Base-by-base conservation (phyloP, 495 filamentous ascomycete genomes). In the Elasticomyces elasticus region DNA sequence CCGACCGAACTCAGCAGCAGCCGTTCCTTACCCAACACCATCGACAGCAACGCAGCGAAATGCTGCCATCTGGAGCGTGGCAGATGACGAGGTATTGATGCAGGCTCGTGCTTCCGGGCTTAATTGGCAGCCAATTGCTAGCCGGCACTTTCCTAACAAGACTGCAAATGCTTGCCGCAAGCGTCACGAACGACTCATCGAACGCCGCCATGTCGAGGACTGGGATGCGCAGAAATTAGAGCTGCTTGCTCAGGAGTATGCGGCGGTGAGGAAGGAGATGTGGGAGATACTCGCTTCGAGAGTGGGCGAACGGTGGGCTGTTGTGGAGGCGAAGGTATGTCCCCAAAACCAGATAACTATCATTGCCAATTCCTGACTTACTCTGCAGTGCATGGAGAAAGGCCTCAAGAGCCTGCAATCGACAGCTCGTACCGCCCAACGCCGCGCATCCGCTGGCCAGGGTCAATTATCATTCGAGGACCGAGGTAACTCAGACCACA, bases 141-240 rank as follows among this genome's bases (percentile, higher is more conserved):
- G 71, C 52, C 74, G 73, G 44, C 76, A 82, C 64, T 89, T 89
- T 63, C 83, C 82, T 2, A 70, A 67, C 61, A 89, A 88, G 70
- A 83, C 84, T 5, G 75, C 82, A 27, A 89, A 89, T 66, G 84
- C 85, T 25, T 89, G 85, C 69, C 82, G 85, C 15, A 89, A 89
- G 65, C 74, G 85, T 38, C 82, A 87, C 62, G 85, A 88, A 67
- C 71, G 85, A 20, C 68, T 88, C 54, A 80, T 87, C 77, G 83
- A 85, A 65, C 74, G 78, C 54, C 54, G 61, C 51, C 78, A 76
- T 37, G 68, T 61, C 20, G 82, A 84, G 57, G 80, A 83, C 54
- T 87, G 83, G 76, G 82, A 86, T 64, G 76, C 73, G 37, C 64
- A 77, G 46, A 85, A 81, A 70, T 70, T 85, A 2, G 81, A 86